Base-by-base conservation (phyloP, 176 grass and related monocot genomes). In the Tillandsia fasciculata region DNA sequence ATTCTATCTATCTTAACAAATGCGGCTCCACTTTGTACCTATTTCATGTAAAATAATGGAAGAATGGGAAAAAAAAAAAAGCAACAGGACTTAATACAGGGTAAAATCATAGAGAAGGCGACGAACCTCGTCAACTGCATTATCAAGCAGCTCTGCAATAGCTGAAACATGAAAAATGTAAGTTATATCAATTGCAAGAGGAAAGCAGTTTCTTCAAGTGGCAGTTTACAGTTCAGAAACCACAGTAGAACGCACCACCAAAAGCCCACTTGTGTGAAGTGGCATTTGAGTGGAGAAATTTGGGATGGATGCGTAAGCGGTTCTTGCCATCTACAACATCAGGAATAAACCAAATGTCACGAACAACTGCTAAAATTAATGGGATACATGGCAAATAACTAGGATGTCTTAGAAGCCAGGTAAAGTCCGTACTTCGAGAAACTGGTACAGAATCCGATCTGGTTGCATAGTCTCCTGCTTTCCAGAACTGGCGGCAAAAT, bases 181-280 rank as follows among this genome's bases (percentile, higher is more conserved):
- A 50, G 9, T 74, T 6, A 63, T 24, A 71, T n/a, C 26, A 28
- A 28, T 67, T 9, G 49, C 28, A 63, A 1, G 64, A 49, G 2
- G 33, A 15, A 18, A 64, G 11, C 24, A 53, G 27, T 18, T 2
- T 47, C 48, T 70, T n/a, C 12, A 49, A 58, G 10, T 58, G 13
- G 54, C 18, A 17, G 18, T 58, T 58, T 3, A n/a, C 18, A 17
- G 18, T 58, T 58, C 12, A n/a, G 54, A 58, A 15, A 58, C 54
- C 54, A 18, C 8, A 58, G 12, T 29, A 9, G 13, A 42, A 51
- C 59, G 33, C 64, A 86, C 87, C 87, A 75, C 87, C 87, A 61
- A 90, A 90, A 0, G 83, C 80, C 87, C 87, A 90, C 68, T 90
- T 86, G 8, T 90, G 87, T 22, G 87, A 90, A 64, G 83, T 90